Evolutionary conservation across 2,329 filamentous ascomycete species (phyloP), one percentile per base, ranked within the genome.

Genomic region (Diaporthe caulivora): DNA sequence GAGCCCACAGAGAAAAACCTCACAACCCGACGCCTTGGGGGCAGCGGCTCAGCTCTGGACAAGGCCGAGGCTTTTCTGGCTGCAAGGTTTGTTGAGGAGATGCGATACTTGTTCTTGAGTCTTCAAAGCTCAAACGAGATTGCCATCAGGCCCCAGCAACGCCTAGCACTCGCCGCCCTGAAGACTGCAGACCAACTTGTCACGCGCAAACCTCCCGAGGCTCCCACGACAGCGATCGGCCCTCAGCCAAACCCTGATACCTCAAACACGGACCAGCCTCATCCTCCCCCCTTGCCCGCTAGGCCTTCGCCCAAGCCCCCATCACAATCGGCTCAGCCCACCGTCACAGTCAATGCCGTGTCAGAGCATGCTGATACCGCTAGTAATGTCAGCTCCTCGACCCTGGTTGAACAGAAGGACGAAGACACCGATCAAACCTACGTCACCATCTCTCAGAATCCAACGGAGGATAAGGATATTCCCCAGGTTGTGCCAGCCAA

Each of bases 141-240:
- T 15, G 92, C 89, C 21, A 91, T 95, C 40, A 90, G 88, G 55
- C 95, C 95, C 1, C 91, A 92, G 4, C 92, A 93, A 77, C 91
- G 94, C 76, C 87, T 98, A 44, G 95, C 95, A 34, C 92, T 95
- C 65, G 89, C 95, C 51, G 95, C 95, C 1, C 86, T 98, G 29
- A 90, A 84, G 49, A 78, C 78, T 47, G 75, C 81, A 2, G 77
- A 79, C 18, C 78, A 79, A 71, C 76, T 79, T 1, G 74, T 77
- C 26, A 65, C 74, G 5, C 76, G 76, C 69, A 76, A 76, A 8
- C 29, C 47, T 1, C 55, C 51, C 29, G 70, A 72, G n/a, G 54
- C 51, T 74, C 53, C 72, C 69, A 72, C 44, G 71, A 37, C 74
- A 77, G 57, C 71, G 9, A 62, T 75, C 42, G 74, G 74, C 1